Percentiles rank a stretch among this genome's conserved stretches.
These are phyloP conservation scores for Grosmannia huntii DNA, from an alignment of 2,329 filamentous ascomycete genomes.

Conservation along the genomic window DNA sequence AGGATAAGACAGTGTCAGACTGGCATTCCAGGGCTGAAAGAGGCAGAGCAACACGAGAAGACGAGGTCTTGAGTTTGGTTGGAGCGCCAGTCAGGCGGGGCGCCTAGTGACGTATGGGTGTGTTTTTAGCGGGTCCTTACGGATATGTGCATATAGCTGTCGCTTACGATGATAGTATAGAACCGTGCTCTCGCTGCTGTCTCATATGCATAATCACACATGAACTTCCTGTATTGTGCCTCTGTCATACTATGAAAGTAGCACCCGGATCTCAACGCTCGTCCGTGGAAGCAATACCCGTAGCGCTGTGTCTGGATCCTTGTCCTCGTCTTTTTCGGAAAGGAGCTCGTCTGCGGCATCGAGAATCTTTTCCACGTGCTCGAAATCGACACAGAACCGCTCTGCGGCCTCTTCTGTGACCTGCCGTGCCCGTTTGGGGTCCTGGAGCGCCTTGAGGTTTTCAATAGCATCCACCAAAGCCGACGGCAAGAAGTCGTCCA, in stretches of 20 bases:
- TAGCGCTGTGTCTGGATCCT: constrained; percentile 17
- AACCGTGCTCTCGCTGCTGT: too few relatives aligned
- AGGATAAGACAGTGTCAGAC: not conserved
- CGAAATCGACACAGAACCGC: constrained; percentile 77
- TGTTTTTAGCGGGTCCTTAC: not conserved
- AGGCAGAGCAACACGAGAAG: not conserved
- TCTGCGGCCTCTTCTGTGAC: constrained; percentile 76
- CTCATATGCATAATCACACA: not conserved
- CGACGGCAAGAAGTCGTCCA: constrained; percentile 87
- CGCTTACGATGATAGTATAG: not conserved
- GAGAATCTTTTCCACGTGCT: constrained; percentile 39
- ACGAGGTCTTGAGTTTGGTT: not conserved
- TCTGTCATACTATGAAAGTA: constrained; percentile 33
- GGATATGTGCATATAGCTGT: not conserved
- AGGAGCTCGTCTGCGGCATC: constrained; percentile 27
- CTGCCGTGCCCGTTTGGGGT: constrained; percentile 56
- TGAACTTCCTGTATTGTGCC: not conserved
- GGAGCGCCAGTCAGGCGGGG: not conserved
- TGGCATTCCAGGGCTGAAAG: not conserved
- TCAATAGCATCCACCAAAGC: constrained; percentile 86
- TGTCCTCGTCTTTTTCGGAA: constrained; percentile 15
- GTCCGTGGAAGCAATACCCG: constrained; percentile 44
- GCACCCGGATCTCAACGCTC: constrained; percentile 44
- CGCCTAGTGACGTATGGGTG: not conserved
- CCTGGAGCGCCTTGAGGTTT: constrained; percentile 61